Evolutionary conservation across 306 rosid genomes (phyloP).

Genomic region (Malus asiatica): DNA sequence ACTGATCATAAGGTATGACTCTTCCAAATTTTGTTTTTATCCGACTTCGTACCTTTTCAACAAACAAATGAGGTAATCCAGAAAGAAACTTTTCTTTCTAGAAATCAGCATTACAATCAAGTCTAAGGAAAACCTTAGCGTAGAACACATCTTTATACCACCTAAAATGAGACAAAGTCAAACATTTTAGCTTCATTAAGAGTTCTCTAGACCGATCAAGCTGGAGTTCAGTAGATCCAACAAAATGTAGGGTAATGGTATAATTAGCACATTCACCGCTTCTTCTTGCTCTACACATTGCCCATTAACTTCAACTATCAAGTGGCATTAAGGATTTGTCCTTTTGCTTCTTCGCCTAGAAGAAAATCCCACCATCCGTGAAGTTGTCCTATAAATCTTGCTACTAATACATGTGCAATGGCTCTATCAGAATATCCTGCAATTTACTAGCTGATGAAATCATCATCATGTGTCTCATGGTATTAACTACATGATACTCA

Average conservation of each 20-base stretch:
- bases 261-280: background rate
- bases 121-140: background rate
- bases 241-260: background rate
- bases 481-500: background rate
- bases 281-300: too few species aligned
- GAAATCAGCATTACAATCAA: background rate
- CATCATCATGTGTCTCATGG: too few species aligned
- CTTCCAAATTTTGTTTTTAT: too few species aligned
- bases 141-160: background rate
- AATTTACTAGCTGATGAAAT: background rate
- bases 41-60: too few species aligned
- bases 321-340: background rate
- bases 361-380: background rate
- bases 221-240: too few species aligned
- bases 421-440: background rate
- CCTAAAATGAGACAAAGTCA: background rate
- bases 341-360: background rate
- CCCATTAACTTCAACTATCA: background rate
- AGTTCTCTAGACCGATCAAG: background rate
- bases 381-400: too few species aligned
- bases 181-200: background rate
- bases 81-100: background rate
- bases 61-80: background rate
- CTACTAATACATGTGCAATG: background rate
- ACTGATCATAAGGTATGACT: background rate